Evolutionary conservation across 2,329 filamentous ascomycete species (phyloP).

Genomic region (Fonsecaea erecta): DNA sequence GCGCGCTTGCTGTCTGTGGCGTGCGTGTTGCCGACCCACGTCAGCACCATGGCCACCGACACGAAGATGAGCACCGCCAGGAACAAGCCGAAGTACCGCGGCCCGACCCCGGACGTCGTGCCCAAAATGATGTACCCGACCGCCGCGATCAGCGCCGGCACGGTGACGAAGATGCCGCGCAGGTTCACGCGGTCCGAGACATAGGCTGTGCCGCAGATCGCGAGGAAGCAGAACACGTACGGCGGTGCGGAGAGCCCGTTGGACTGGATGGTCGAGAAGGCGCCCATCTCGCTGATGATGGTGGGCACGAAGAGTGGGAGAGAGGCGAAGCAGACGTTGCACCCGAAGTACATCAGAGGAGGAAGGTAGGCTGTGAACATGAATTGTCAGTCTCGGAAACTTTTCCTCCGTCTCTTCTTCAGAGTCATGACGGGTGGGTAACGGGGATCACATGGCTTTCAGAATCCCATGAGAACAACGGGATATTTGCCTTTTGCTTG

Average conservation of each 20-base stretch:
- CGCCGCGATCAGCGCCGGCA: conserved; percentile 61
- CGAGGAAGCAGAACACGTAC: conserved; percentile 70
- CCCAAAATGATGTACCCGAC: conserved; percentile 70
- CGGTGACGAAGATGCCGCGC: conserved; percentile 64
- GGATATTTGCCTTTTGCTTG: background rate
- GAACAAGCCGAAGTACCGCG: conserved; percentile 59
- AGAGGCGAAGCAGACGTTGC: conserved; percentile 69
- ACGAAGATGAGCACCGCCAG: conserved; percentile 68
- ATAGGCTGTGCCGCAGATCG: conserved; percentile 65
- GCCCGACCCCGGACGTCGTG: conserved; percentile 55
- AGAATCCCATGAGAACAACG: background rate
- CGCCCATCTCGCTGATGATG: conserved; percentile 68
- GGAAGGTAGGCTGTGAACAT: conserved; percentile 30
- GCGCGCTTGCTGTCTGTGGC: conserved; percentile 33
- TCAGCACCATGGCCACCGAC: conserved; percentile 70
- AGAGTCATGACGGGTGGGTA: conserved; percentile 21
- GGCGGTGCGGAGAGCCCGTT: conserved; percentile 75
- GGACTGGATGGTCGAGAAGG: conserved; percentile 65
- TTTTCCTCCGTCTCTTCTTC: background rate
- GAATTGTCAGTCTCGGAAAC: background rate
- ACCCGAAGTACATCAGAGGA: conserved; percentile 65
- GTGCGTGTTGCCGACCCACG: conserved; percentile 62
- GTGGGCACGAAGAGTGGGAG: conserved; percentile 69
- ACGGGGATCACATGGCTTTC: background rate
- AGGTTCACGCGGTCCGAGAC: conserved; percentile 68